These are phyloP conservation scores for Cryptococcus sp. DNA, from an alignment of 1,284 basidiomycete species.

Conservation along the genomic window DNA sequence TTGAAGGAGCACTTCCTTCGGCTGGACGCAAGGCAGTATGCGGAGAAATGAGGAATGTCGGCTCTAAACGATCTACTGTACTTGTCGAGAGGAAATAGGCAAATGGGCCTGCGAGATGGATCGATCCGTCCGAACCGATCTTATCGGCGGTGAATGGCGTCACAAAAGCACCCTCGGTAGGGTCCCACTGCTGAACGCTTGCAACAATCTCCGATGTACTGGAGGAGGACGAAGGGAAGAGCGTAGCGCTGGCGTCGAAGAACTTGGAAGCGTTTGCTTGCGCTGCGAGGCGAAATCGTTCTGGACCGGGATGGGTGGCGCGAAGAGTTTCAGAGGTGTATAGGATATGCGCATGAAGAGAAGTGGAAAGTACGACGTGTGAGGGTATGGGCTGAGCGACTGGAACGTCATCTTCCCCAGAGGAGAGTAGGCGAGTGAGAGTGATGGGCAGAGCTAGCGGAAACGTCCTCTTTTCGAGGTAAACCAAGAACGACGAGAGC, in stretches of 20 bases:
- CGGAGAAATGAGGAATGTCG: slow-evolving; percentile 73
- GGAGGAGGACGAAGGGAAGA: slow-evolving; percentile 42
- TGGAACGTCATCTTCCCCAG: slow-evolving; percentile 57
- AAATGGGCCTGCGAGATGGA: slow-evolving; percentile 74
- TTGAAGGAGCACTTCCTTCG: slow-evolving; percentile 18
- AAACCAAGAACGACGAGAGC: slow-evolving; percentile 13
- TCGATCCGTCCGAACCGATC: slow-evolving; percentile 39
- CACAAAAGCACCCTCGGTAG: slow-evolving; percentile 56
- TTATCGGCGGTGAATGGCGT: slow-evolving; percentile 43
- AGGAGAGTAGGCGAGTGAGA: slow-evolving; percentile 57
- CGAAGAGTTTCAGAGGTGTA: slow-evolving; percentile 77
- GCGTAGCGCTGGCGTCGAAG: slow-evolving; percentile 64
- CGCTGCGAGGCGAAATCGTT: slow-evolving; percentile 85
- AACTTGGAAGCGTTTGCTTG: slow-evolving; percentile 70
- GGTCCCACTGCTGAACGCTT: slow-evolving; percentile 63
- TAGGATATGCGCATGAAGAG: slow-evolving; percentile 85
- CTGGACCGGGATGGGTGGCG: slow-evolving; percentile 67
- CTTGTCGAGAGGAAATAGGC: slow-evolving; percentile 79
- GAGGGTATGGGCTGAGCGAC: slow-evolving; percentile 27
- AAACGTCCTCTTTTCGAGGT: neutral
- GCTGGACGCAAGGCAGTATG: slow-evolving; percentile 37
- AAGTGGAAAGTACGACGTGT: slow-evolving; percentile 57
- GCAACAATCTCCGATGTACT: neutral
- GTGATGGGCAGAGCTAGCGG: slow-evolving; percentile 62
- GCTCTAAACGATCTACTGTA: slow-evolving; percentile 81